Evolutionary conservation across 306 rosid genomes (phyloP), one percentile per base, ranked within the genome.

Genomic region (Adenanthera pavonina): DNA sequence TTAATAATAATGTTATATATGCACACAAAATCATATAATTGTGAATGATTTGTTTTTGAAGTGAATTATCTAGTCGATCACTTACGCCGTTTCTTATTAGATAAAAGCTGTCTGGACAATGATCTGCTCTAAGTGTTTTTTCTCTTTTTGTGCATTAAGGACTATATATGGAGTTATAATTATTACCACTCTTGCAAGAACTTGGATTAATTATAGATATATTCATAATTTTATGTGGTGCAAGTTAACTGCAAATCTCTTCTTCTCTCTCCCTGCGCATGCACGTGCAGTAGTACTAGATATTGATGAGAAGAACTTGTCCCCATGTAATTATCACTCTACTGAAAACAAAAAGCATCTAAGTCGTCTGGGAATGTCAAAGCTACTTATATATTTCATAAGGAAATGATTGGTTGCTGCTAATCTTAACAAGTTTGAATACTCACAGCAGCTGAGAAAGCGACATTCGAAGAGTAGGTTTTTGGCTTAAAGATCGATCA

Each of bases 271-370:
- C 49, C 25, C 30, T 61, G 36, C 79, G 38, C 79, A 76, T 46
- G 78, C 79, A 76, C 74, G 78, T 69, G 87, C 74, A 76, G 69
- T 20, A 73, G 61, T 43, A 25, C 30, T 25, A 40, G 64, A 51
- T 51, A 70, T 52, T 61, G 74, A 80, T 61, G 74, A 80, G 75
- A 68, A 49, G 10, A 57, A 57, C 49, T 68, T 12, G 48, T 78
- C 52, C 62, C 68, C 56, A 25, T 73, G 14, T 20, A 78, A 44
- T 15, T 38, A 74, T 74, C 77, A 79, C 79, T 84, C 72, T 57
- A 30, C 43, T 67, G 59, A 68, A 83, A 78, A 65, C 43, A 54
- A 78, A 76, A 72, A 54, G 76, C 72, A 78, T 83, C 84, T 52
- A 65, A 73, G 2, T 54, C 67, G 16, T 41, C 77, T 67, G 62